phyloP scores from a whole-genome alignment of 2,329 filamentous ascomycete species.

The Fusarium brevicatenulatum region DNA sequence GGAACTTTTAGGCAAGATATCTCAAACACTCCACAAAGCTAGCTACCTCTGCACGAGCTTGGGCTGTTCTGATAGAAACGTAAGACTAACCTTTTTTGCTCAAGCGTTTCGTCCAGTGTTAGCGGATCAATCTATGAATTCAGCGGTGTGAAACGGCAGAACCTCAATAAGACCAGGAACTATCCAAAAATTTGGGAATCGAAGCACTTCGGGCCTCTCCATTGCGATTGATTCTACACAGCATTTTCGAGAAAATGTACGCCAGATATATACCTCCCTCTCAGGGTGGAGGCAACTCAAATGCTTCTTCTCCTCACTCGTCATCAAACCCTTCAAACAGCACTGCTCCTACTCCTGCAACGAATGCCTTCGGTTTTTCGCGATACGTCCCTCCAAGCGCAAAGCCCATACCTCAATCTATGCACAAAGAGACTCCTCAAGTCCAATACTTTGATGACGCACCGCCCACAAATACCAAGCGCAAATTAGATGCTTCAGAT shows the following conservation, averaged over 20 bases:
- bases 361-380: slow-evolving; percentile 49
- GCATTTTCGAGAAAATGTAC: slow-evolving; percentile 49
- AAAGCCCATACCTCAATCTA: slow-evolving; percentile 33
- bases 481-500: slow-evolving; percentile 50
- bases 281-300: slow-evolving; percentile 29
- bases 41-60: not conserved
- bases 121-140: slow-evolving; percentile 40
- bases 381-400: slow-evolving; percentile 53
- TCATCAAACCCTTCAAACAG: not conserved
- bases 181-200: slow-evolving; percentile 50
- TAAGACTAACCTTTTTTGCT: not conserved
- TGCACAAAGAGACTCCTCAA: slow-evolving; percentile 12
- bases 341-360: not conserved
- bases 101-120: not conserved
- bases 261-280: slow-evolving; percentile 55
- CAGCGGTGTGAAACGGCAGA: slow-evolving; percentile 53
- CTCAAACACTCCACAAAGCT: not conserved
- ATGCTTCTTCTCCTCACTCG: not conserved
- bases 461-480: slow-evolving; percentile 45
- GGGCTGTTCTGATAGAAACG: not conserved
- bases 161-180: slow-evolving; percentile 48
- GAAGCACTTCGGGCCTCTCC: slow-evolving; percentile 24
- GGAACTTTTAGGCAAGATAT: not conserved
- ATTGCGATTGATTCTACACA: slow-evolving; percentile 17
- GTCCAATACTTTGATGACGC: slow-evolving; percentile 47